Conservation (phyloP, 163 green algal genomes). For the Chloromonas sp. region DNA sequence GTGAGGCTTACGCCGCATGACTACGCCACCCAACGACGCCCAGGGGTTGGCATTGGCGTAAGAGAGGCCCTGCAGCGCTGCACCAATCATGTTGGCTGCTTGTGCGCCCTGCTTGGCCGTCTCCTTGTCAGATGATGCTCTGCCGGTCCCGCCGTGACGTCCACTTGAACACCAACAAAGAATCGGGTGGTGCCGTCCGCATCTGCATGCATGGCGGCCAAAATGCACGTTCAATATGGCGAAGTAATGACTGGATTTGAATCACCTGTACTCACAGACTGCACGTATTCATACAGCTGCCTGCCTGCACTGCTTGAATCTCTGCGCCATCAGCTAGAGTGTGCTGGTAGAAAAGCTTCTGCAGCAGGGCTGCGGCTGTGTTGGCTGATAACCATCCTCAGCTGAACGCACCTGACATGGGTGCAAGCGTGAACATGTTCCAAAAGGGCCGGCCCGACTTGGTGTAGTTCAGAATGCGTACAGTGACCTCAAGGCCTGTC, state of each 20-base stretch:
- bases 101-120: constrained; percentile 22
- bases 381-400: too few species aligned
- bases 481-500: constrained; percentile 49
- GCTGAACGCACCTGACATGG: constrained; percentile 43
- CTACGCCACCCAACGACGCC: constrained; percentile 34
- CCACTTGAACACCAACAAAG: constrained; percentile 85
- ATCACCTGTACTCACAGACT: too few species aligned
- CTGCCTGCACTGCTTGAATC: too few species aligned
- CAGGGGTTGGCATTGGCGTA: constrained; percentile 50
- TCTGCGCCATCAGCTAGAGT: too few species aligned
- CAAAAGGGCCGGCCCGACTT: constrained; percentile 73
- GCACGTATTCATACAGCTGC: too few species aligned
- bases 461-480: constrained; percentile 80
- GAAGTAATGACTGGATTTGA: too few species aligned
- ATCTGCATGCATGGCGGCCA: constrained; percentile 26
- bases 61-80: constrained; percentile 51
- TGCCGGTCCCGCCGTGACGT: constrained; percentile 48
- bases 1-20: constrained; percentile 67
- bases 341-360: too few species aligned
- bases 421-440: constrained; percentile 90
- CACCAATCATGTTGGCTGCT: constrained; percentile 45
- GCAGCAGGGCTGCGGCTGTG: too few species aligned
- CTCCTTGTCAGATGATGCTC: constrained; percentile 19
- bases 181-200: constrained; percentile 64
- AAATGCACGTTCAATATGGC: too few species aligned